phyloP scores from a whole-genome alignment of 306 rosid species.

The Quillaja saponaria region DNA sequence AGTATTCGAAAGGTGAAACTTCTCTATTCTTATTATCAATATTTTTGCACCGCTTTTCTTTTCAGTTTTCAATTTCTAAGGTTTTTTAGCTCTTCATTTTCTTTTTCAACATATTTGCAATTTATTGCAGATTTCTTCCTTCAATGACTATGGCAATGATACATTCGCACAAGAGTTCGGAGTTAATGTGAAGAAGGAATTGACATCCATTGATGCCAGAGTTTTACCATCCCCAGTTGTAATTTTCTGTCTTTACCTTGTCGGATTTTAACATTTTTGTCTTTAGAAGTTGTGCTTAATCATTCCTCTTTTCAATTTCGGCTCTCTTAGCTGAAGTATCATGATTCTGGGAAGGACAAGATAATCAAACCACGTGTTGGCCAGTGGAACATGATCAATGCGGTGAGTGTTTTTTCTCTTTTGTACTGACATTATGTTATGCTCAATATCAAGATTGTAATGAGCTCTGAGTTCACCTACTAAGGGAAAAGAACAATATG shows the following conservation, averaged over 20 bases:
- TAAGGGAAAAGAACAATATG: no score
- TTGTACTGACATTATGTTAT: no score
- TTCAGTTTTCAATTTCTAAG: not conserved
- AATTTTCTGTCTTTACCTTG: not conserved
- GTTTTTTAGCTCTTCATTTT: not conserved
- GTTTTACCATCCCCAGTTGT: constrained; percentile 53
- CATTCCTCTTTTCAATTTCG: not conserved
- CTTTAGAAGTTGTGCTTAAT: not conserved
- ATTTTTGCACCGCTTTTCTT: not conserved
- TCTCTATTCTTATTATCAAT: not conserved
- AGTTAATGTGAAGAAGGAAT: constrained; percentile 17
- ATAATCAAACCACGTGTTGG: not conserved
- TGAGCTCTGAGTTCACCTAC: no score
- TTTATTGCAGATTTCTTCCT: not conserved
- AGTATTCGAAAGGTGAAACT: constrained; percentile 22
- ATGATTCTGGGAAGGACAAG: not conserved
- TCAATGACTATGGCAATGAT: not conserved
- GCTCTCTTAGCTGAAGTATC: not conserved
- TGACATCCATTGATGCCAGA: constrained; percentile 42
- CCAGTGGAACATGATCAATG: not conserved
- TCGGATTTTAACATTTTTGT: not conserved
- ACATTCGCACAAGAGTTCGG: constrained; percentile 38
- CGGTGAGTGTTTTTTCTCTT: not conserved
- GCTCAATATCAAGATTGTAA: no score
- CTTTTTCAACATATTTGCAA: not conserved